phyloP scores from a whole-genome alignment of 257 asterid genomes.

The Nicotiana undulata region DNA sequence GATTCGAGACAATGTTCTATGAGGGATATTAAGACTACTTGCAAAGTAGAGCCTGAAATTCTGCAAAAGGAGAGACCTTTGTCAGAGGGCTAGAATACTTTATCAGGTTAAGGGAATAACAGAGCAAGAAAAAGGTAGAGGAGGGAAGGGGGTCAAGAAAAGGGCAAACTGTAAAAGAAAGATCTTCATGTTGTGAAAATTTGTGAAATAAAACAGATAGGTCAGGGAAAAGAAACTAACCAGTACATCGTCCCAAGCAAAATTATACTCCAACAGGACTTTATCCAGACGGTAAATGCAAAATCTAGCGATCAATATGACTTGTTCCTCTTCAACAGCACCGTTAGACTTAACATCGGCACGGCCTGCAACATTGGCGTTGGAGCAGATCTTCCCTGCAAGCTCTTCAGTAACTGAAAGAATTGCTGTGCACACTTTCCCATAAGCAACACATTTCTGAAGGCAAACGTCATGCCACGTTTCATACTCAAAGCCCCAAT shows the following conservation, averaged over 20 bases:
- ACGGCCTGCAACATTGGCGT: conserved; percentile 8
- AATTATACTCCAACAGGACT: conserved; percentile 42
- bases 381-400: conserved; percentile 38
- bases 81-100: conserved; percentile 1
- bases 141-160: not conserved
- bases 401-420: conserved; percentile 50
- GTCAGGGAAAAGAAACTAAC: conserved; percentile 36
- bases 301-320: conserved; percentile 47
- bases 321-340: conserved; percentile 28
- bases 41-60: conserved; percentile 63
- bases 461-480: conserved; percentile 60
- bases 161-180: not conserved
- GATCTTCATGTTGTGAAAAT: not conserved
- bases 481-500: conserved; percentile 61
- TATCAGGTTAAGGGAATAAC: not conserved
- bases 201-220: not conserved
- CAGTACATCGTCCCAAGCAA: conserved; percentile 71
- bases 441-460: conserved; percentile 49
- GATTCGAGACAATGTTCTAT: conserved; percentile 34
- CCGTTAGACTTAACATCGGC: conserved; percentile 21
- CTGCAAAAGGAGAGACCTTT: conserved; percentile 34
- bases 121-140: not conserved
- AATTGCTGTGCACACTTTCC: conserved; percentile 53
- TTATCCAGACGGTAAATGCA: conserved; percentile 56
- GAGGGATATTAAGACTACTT: conserved; percentile 32